Evolutionary conservation across 441 rosid species (phyloP).

Genomic region (Populus hybrid): DNA sequence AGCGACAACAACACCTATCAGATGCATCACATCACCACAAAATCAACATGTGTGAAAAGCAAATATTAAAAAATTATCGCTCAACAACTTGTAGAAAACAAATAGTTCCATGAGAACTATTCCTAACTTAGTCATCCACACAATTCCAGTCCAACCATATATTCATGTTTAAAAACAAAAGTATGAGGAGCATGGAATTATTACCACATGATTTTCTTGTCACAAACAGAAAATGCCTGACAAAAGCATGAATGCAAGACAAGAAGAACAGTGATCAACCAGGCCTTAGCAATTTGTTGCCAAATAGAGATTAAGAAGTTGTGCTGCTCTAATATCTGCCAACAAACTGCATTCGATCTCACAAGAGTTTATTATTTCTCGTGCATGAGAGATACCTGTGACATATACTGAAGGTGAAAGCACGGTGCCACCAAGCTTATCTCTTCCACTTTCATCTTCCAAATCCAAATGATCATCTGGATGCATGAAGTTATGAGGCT

Average conservation of each 20-base stretch:
- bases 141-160: background rate
- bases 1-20: conserved; percentile 73
- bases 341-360: background rate
- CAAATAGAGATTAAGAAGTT: background rate
- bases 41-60: conserved; percentile 8
- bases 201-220: background rate
- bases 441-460: conserved; percentile 99
- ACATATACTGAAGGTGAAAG: conserved; percentile 64
- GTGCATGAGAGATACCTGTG: conserved; percentile 51
- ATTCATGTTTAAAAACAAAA: background rate
- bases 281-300: background rate
- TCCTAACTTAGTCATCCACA: background rate
- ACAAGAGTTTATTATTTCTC: conserved; percentile 5
- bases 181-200: background rate
- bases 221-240: background rate
- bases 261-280: conserved; percentile 2
- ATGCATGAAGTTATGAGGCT: conserved; percentile 79
- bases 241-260: background rate
- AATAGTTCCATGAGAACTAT: conserved; percentile 5
- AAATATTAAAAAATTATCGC: background rate
- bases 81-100: background rate
- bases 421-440: conserved; percentile 58
- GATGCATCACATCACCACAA: conserved; percentile 18
- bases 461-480: conserved; percentile 71
- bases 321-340: background rate